phyloP scores from a whole-genome alignment of 495 filamentous ascomycete genomes.

The Podospora tetraspora region DNA sequence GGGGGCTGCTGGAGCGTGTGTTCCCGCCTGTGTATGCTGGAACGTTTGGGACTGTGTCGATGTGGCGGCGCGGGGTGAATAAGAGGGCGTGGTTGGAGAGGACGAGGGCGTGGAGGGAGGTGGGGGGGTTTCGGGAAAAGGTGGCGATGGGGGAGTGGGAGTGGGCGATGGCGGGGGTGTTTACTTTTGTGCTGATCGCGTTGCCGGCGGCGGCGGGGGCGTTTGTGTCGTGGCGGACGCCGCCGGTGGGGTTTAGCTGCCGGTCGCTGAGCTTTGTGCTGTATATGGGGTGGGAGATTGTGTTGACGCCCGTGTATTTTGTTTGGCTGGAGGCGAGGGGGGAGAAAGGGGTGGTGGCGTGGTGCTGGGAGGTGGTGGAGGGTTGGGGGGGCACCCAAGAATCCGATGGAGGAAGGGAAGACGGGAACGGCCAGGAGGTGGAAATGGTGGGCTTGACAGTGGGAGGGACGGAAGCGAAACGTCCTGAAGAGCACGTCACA shows the following conservation, averaged over 20 bases:
- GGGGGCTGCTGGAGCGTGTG: background rate
- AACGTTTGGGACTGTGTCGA: background rate
- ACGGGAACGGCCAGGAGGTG: background rate
- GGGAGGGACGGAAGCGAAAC: background rate
- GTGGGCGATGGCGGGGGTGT: background rate
- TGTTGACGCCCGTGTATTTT: slow-evolving; percentile 22
- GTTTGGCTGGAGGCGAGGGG: background rate
- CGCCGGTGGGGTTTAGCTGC: slow-evolving; percentile 38
- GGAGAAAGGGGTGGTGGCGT: background rate
- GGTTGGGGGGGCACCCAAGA: background rate
- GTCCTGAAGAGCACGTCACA: background rate
- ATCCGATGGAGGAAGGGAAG: background rate
- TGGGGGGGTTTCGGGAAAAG: background rate
- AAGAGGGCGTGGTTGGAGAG: background rate
- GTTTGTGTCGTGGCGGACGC: slow-evolving; percentile 36
- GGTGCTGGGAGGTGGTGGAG: background rate
- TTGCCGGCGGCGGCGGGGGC: slow-evolving; percentile 19
- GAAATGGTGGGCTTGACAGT: background rate
- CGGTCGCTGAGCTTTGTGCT: slow-evolving; percentile 38
- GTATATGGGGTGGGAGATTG: slow-evolving; percentile 36
- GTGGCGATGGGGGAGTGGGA: background rate
- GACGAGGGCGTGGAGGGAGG: background rate
- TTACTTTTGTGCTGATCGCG: slow-evolving; percentile 23
- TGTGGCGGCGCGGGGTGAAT: background rate
- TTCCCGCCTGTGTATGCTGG: background rate